Base-by-base conservation (phyloP, 2,329 filamentous ascomycete genomes). In the Myrmaecium sp. region DNA sequence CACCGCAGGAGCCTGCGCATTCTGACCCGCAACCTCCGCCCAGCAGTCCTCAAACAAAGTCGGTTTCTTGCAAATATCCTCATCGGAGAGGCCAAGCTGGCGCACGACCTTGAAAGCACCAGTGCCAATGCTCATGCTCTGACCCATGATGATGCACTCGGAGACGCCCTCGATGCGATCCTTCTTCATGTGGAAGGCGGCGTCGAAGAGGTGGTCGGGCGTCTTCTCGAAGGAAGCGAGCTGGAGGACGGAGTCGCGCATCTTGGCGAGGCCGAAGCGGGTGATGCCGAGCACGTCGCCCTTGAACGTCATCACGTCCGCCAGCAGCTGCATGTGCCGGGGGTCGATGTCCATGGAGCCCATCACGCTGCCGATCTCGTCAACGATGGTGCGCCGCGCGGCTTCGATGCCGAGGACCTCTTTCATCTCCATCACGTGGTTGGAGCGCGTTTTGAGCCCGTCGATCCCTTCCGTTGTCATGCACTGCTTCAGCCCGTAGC, bases 261-360 rank as follows among this genome's bases (percentile, higher is more conserved):
- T 95, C 63, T 95, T 98, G 30, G 83, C 79, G 14, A 98, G 64
- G 27, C 89, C 89, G 51, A 95, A 95, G 17, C 89, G 76, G 3
- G 89, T 98, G 47, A 98, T 98, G 27, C 89, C 89, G 11, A 94
- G 66, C 0, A 98, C 80, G 40, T 95, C 86, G 26, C 89, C 89
- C 59, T 94, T 95, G 65, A 86, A 95, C 1, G 89, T 95, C 89
- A 98, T 98, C 28, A 94, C 84, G 44, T 98, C 89, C 7, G 89
- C 86, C 2, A 98, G 69, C 11, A 98, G 67, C 49, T 94, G 78
- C 83, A 98, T 95, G 57, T 98, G 89, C 30, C 89, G 79, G 23
- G 84, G 86, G 54, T 98, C 89, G 43, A 98, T 95, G 51, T 71
- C 74, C 83, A 98, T 94, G 48, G 76, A 73, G 18, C 70, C 70